Percentiles rank a stretch among this genome's conserved stretches.
Conservation (phyloP, 2,329 filamentous ascomycete genomes). For the Monosporascus sp. region DNA sequence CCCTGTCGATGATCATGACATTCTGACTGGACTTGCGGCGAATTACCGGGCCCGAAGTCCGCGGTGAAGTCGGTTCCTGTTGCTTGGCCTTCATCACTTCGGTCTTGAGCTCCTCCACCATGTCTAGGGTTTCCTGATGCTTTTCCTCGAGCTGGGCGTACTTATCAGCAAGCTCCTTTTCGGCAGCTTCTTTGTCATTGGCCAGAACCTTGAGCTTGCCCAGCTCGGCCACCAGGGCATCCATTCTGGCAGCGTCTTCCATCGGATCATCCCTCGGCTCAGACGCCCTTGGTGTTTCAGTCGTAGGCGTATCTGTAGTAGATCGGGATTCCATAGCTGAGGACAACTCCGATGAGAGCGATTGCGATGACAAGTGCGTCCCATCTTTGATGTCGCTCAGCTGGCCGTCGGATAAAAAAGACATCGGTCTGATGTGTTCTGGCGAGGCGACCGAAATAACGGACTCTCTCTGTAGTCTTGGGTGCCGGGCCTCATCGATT, state of each 20-base stretch:
- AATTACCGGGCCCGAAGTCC: conserved; percentile 69
- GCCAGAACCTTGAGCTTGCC: conserved; percentile 66
- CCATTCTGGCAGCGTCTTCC: conserved; percentile 30
- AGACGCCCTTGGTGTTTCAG: conserved; percentile 46
- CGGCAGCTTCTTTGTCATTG: conserved; percentile 69
- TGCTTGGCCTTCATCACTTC: conserved; percentile 75
- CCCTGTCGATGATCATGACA: conserved; percentile 79
- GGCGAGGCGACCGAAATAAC: conserved; percentile 49
- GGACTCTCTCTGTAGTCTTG: conserved; percentile 48
- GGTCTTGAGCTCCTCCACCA: conserved; percentile 86
- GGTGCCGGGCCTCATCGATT: conserved; percentile 71
- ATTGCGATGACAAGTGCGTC: conserved; percentile 72
- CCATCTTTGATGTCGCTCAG: conserved; percentile 65
- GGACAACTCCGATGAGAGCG: conserved; percentile 89
- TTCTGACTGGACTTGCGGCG: conserved; percentile 91
- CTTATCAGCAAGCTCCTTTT: conserved; percentile 66
- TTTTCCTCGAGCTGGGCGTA: conserved; percentile 80
- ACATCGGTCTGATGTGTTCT: conserved; percentile 56
- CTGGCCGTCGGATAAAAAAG: conserved; percentile 78
- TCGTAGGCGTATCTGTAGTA: conserved; percentile 58
- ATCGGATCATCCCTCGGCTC: conserved; percentile 32
- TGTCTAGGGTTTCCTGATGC: conserved; percentile 75
- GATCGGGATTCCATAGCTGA: conserved; percentile 73
- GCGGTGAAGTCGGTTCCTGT: conserved; percentile 54
- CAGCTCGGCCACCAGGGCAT: conserved; percentile 58